Base-by-base conservation (phyloP, 768 basidiomycete species). In the Agaricus blazei region DNA sequence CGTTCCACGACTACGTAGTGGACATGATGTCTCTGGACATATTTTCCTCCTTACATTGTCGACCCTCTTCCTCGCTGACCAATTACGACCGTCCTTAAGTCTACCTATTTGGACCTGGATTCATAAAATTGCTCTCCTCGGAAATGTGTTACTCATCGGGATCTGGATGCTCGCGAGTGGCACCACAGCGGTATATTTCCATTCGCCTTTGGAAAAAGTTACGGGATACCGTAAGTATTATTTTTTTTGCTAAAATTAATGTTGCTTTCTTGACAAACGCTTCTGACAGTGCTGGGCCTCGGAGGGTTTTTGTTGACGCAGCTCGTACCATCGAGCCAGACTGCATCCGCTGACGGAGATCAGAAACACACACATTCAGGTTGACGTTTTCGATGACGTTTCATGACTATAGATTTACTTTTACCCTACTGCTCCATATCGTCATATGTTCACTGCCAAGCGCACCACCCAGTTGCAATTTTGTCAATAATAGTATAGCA, bases 11-110 rank as follows among this genome's bases (percentile, higher is more conserved):
- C 71, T 96, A 59, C 78, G 83, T 51, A 80, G 76, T 41, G 96
- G 96, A 0, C 93, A 97, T 66, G 96, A 98, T 63, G 83, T 98
- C 12, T 95, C 93, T 0, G 96, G 96, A 6, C 96, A 98, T 65
- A 76, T 93, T 29, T 98, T 97, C 73, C 78, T 98, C 58, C 78
- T 98, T 59, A 88, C 88, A 2, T 80, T 96, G 74, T 76, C 85
- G 12, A 72, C 79, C 12, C 73, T 96, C 26, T 89, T 97, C 67
- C 78, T 98, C 41, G 77, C 82, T 8, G 84, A 92, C 64, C 89
- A 93, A 68, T 68, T 95, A 31, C 71, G 76, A 15, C 75, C 79
- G 1, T 83, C 83, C 12, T 71, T 87, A 37, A 52, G 60, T 27
- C 60, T 58, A 38, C 26, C 60, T 53, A 34, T 37, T 7, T 83